These are phyloP conservation scores for Leccinum boreale DNA, from an alignment of 768 basidiomycete genomes.

Conservation along the genomic window DNA sequence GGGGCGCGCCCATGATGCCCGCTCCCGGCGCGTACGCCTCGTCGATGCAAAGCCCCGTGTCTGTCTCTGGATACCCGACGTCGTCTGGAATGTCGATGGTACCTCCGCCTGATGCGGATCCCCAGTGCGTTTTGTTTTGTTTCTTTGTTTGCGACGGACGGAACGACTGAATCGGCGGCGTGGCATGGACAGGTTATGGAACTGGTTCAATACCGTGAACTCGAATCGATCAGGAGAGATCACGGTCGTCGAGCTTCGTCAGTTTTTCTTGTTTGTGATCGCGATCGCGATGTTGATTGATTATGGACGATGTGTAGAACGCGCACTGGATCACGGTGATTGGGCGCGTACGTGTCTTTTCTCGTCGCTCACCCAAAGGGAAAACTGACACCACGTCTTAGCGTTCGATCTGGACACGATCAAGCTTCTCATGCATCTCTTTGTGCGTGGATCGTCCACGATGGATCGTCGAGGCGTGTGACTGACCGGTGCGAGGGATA, in stretches of 20 bases:
- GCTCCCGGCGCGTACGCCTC: neutral
- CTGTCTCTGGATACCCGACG: conserved; percentile 15
- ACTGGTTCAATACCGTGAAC: conserved; percentile 71
- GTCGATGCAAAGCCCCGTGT: neutral
- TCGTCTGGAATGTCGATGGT: neutral
- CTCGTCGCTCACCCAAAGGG: neutral
- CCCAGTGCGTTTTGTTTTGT: conserved; percentile 49
- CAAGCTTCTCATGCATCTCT: conserved; percentile 77
- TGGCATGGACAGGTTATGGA: conserved; percentile 55
- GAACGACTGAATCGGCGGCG: neutral
- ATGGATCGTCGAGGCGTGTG: neutral
- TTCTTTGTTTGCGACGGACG: too few species aligned
- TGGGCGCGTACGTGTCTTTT: conserved; percentile 63
- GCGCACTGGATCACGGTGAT: conserved; percentile 57
- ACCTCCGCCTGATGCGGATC: conserved; percentile 59
- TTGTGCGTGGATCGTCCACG: conserved; percentile 46
- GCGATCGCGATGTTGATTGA: neutral
- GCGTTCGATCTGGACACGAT: conserved; percentile 86
- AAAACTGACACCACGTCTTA: conserved; percentile 19
- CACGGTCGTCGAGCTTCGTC: conserved; percentile 62
- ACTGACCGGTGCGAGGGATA: neutral
- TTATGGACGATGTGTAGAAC: conserved; percentile 29
- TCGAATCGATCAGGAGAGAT: conserved; percentile 66
- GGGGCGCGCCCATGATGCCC: neutral
- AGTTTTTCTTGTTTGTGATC: conserved; percentile 18